Evolutionary conservation across 1,139 yeast genomes (phyloP).

Genomic region (Kurtzmaniella natalensis): DNA sequence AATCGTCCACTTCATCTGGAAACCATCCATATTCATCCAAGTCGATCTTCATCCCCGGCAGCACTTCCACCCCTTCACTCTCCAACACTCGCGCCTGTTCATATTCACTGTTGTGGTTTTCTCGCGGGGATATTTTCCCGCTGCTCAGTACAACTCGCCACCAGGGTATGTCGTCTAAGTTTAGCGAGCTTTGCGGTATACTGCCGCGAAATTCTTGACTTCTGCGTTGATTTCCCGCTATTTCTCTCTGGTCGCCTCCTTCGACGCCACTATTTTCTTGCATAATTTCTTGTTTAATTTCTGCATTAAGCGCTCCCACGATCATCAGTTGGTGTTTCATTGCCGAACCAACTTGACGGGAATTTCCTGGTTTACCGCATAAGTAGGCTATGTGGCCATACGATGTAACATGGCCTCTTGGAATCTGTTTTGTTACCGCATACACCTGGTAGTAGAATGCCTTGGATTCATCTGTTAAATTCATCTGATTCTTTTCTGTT

Average conservation of each 20-base stretch:
- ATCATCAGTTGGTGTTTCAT: conserved; percentile 42
- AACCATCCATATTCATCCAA: conserved; percentile 62
- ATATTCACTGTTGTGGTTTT: conserved; percentile 34
- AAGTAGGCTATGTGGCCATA: conserved; percentile 72
- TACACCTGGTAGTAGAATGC: conserved; percentile 63
- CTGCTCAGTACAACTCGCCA: conserved; percentile 68
- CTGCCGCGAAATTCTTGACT: too few relatives aligned
- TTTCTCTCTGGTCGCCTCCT: too few relatives aligned
- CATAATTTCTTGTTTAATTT: conserved; percentile 17
- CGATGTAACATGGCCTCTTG: conserved; percentile 62
- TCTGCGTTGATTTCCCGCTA: too few relatives aligned
- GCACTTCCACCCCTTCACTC: conserved; percentile 47
- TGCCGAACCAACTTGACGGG: conserved; percentile 73
- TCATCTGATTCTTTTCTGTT: too few relatives aligned
- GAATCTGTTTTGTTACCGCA: conserved; percentile 48
- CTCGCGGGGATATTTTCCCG: conserved; percentile 60
- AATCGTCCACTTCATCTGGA: conserved; percentile 43
- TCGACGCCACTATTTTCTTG: too few relatives aligned
- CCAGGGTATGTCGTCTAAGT: too few relatives aligned
- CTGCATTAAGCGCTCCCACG: conserved; percentile 19
- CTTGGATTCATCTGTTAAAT: conserved; percentile 43
- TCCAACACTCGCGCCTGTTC: conserved; percentile 45
- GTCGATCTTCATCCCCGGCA: conserved; percentile 34
- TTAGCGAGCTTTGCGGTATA: too few relatives aligned
- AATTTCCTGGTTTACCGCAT: conserved; percentile 56